A percentile compares a stretch with the other conserved stretches of the same genome.
These are phyloP conservation scores for Pythium myriotylum DNA, from an alignment of 352 stramenopile species.

Conservation along the genomic window DNA sequence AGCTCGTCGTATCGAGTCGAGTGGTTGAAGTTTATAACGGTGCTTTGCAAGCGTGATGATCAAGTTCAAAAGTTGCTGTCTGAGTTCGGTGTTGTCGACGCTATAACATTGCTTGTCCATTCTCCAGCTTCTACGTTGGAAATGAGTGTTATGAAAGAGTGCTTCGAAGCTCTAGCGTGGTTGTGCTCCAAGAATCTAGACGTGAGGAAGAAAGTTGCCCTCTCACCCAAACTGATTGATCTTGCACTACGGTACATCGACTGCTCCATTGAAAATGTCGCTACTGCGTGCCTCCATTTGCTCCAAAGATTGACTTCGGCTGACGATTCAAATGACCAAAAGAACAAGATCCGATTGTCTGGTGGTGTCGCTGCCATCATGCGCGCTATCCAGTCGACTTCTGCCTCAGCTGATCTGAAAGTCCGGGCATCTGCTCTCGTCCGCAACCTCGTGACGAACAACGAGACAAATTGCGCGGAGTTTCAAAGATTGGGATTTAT, in stretches of 20 bases:
- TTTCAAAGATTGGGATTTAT: conserved; percentile 57
- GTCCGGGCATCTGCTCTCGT: conserved; percentile 47
- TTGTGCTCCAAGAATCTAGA: conserved; percentile 40
- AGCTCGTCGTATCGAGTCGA: conserved; percentile 35
- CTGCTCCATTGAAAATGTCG: conserved; percentile 33
- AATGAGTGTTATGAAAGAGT: conserved; percentile 41
- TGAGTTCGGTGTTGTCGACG: conserved; percentile 58
- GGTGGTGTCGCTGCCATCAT: conserved; percentile 49
- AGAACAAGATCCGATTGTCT: conserved; percentile 36
- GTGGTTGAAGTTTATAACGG: conserved; percentile 45
- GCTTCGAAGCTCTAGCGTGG: conserved; percentile 60
- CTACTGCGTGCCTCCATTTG: conserved; percentile 51
- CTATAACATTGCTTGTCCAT: conserved; percentile 49
- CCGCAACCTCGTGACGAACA: conserved; percentile 45
- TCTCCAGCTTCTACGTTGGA: conserved; percentile 40
- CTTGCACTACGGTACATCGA: conserved; percentile 47
- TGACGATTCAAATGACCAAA: conserved; percentile 30
- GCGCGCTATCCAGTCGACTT: conserved; percentile 36
- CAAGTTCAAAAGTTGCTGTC: conserved; percentile 49
- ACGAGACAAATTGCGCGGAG: conserved; percentile 53
- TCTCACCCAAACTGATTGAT: conserved; percentile 48
- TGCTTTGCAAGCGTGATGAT: conserved; percentile 49
- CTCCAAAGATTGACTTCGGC: conserved; percentile 52
- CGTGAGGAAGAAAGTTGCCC: conserved; percentile 45
- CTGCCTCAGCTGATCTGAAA: conserved; percentile 25